phyloP scores from a whole-genome alignment of 2,329 filamentous ascomycete species.

The Intubia oerlemansii region DNA sequence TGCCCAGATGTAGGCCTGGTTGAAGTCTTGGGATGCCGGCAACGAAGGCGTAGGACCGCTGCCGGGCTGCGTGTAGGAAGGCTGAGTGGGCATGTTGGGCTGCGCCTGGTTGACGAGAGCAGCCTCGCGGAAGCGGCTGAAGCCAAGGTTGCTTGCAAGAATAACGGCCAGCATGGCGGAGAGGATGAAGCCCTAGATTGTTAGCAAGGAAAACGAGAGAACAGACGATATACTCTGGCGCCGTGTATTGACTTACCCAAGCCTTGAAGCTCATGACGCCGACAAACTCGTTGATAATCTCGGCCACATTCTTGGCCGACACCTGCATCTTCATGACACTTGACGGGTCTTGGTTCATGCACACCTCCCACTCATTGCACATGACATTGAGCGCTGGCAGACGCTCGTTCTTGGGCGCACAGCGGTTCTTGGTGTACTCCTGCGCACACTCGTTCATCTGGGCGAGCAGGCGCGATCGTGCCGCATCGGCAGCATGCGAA shows the following conservation, averaged over 20 bases:
- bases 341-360: slow-evolving; percentile 68
- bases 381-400: slow-evolving; percentile 50
- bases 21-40: slow-evolving; percentile 11
- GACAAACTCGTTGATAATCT: slow-evolving; percentile 86
- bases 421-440: slow-evolving; percentile 58
- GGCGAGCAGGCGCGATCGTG: slow-evolving; percentile 44
- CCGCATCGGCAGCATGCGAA: slow-evolving; percentile 45
- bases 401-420: slow-evolving; percentile 37
- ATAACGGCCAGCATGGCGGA: slow-evolving; percentile 25
- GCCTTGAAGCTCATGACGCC: slow-evolving; percentile 75
- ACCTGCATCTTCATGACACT: slow-evolving; percentile 61
- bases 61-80: slow-evolving; percentile 10
- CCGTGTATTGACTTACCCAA: no score
- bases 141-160: slow-evolving; percentile 28
- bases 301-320: slow-evolving; percentile 69
- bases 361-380: slow-evolving; percentile 67
- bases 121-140: slow-evolving; percentile 15
- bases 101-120: slow-evolving; percentile 6
- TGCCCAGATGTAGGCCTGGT: slow-evolving; percentile 26
- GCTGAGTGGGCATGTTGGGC: slow-evolving; percentile 5
- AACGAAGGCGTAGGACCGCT: slow-evolving; percentile 8
- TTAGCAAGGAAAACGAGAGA: not conserved
- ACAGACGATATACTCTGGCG: slow-evolving; percentile 7
- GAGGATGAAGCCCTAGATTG: slow-evolving; percentile 26
- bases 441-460: slow-evolving; percentile 54